Base-by-base conservation (phyloP, 2,329 filamentous ascomycete genomes). In the Fusarium sp. region DNA sequence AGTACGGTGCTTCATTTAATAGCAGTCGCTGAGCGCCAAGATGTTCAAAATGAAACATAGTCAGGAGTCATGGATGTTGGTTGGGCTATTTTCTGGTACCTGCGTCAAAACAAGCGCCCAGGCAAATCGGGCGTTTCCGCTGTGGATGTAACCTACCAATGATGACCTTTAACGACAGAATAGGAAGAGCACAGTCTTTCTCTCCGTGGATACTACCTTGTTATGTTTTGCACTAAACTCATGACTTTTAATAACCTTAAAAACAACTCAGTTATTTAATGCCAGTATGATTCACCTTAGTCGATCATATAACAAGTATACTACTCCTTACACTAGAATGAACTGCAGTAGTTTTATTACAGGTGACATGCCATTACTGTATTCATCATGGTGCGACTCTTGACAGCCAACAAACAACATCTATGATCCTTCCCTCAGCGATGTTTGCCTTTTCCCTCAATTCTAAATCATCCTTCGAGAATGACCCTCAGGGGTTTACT, bases 21-120 rank as follows among this genome's bases (percentile, higher is more conserved):
- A 49, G 40, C 37, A 54, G 41, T 49, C 32, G 25, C 27, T 40
- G 63, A 54, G 47, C 51, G 67, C 67, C 67, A 70, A 70, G 67
- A 57, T 47, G 11, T 10, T 58, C 54, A 57, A 70, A 50, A 63
- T 67, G 67, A 70, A 70, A 70, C 67, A 8, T 25, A 48, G 58
- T 37, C 32, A 22, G 23, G 27, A 20, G 30, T 23, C 17, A 17
- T 37, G 27, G 15, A 39, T 50, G 13, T 35, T 37, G 45, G 27
- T 52, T 17, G 39, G 55, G 32, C 52, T 64, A 39, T 51, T 56
- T 51, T 43, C 44, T 32, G 45, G 63, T 67, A 67, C 63, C 63
- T 67, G 63, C 53, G 30, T 59, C 60, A 53, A 52, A 37, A 30
- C 33, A 65, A 50, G 62, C 56, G 63, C 62, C 49, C 43, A 64